Base-by-base conservation (phyloP, 352 stramenopile genomes). In the Aphanomyces astaci region DNA sequence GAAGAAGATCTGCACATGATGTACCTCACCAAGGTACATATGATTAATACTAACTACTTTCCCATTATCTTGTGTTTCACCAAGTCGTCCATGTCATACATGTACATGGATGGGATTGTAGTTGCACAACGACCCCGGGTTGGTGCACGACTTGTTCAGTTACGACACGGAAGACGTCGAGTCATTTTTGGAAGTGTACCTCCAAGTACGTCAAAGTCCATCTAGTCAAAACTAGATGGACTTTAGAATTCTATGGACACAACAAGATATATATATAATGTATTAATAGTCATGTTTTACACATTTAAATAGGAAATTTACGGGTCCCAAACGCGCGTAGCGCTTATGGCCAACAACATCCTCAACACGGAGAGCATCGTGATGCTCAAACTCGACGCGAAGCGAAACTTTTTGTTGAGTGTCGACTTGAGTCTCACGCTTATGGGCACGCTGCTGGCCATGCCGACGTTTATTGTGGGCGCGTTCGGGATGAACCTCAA, bases 101-200 rank as follows among this genome's bases (percentile, higher is more conserved):
- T n/a, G n/a, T n/a, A n/a, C n/a, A n/a, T n/a, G n/a, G n/a, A n/a
- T n/a, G n/a, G n/a, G 9, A 19, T 24, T 53, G 45, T 55, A 55
- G 51, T 25, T 63, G 10, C 11, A 17, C 54, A 27, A 22, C 19
- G 54, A 63, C 4, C 54, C 31, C 19, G 4, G 15, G 22, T 17
- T 46, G 13, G 30, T 63, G 30, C 54, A 63, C 15, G 49, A 65
- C 57, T 51, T 80, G 4, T 66, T 72, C 3, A 73, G 70, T 28
- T 80, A 77, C 27, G 75, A 80, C 52, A 56, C 75, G 11, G 75
- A 80, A 45, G 68, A 78, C 45, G 72, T 75, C 11, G 75, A 80
- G 49, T 72, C 76, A 30, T 28, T 80, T 22, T 49, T 80, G 0
- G 75, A 80, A 49, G 66, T 66, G 15, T 80, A 63, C 19, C 54